These are phyloP conservation scores for Arabidopsis suecica DNA, from an alignment of 345 rosid genomes.

Conservation along the genomic window DNA sequence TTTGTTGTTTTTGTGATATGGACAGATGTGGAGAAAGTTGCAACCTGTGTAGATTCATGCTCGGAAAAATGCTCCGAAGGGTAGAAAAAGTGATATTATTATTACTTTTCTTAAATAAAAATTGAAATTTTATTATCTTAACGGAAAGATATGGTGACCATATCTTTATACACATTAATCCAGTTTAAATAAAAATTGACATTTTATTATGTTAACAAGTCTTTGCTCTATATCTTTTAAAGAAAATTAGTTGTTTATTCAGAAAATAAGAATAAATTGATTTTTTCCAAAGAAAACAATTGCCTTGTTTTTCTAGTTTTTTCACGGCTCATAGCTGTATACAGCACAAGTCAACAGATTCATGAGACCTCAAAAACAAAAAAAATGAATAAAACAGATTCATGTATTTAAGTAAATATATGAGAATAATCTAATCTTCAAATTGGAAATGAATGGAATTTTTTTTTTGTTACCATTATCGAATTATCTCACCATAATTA, in stretches of 20 bases:
- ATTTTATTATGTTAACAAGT: neutral
- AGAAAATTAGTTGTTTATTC: neutral
- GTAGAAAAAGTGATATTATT: neutral
- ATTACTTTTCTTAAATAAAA: neutral
- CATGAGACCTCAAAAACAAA: neutral
- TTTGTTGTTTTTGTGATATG: neutral
- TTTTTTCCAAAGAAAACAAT: no score
- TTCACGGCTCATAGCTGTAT: neutral
- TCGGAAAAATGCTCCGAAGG: constrained; percentile 10
- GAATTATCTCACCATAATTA: neutral
- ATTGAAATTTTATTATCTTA: neutral
- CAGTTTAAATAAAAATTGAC: neutral
- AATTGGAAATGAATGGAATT: neutral
- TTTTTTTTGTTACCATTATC: neutral
- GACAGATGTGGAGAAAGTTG: constrained; percentile 33
- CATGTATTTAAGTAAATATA: constrained; percentile 10
- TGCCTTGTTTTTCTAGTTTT: neutral
- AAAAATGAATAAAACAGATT: neutral
- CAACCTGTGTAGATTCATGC: constrained; percentile 33
- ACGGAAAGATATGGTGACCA: neutral
- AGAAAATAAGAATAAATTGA: neutral
- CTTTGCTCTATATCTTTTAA: neutral
- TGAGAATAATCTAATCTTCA: neutral
- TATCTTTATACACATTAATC: no score
- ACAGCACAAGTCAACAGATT: neutral